phyloP scores from a whole-genome alignment of 2,329 filamentous ascomycete genomes.

The Monosporascus cannonballus region DNA sequence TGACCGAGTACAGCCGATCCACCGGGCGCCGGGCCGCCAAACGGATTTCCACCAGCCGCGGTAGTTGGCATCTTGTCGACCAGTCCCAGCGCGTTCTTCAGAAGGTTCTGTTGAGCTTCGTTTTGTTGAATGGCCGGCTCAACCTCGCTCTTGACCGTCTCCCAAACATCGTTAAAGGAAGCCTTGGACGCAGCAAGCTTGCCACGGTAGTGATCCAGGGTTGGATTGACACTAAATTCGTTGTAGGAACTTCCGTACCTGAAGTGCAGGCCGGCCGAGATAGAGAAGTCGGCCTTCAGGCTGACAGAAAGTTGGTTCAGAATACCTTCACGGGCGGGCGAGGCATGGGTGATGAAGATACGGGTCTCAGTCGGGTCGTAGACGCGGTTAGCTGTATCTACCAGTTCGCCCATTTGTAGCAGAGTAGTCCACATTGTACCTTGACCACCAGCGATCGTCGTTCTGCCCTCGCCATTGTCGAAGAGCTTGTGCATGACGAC shows the following conservation, averaged over 20 bases:
- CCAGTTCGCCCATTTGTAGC: conserved; percentile 94
- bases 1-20: conserved; percentile 71
- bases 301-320: conserved; percentile 96
- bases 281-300: conserved; percentile 95
- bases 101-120: conserved; percentile 84
- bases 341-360: conserved; percentile 94
- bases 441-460: conserved; percentile 95
- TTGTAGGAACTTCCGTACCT: conserved; percentile 99
- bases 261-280: conserved; percentile 97
- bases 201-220: conserved; percentile 94
- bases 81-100: conserved; percentile 85
- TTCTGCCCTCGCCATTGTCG: conserved; percentile 95
- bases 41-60: conserved; percentile 92
- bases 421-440: conserved; percentile 99
- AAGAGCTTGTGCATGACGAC: conserved; percentile 99
- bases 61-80: conserved; percentile 98
- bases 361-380: conserved; percentile 98
- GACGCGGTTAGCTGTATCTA: conserved; percentile 95
- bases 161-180: conserved; percentile 99
- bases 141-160: conserved; percentile 94
- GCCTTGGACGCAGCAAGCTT: conserved; percentile 97
- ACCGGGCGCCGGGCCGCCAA: conserved; percentile 70
- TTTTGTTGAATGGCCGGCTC: conserved; percentile 92
- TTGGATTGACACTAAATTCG: conserved; percentile 98
- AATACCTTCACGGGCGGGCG: conserved; percentile 90